Conservation (phyloP, 1,284 basidiomycete genomes). For the Amylostereum areolatum region DNA sequence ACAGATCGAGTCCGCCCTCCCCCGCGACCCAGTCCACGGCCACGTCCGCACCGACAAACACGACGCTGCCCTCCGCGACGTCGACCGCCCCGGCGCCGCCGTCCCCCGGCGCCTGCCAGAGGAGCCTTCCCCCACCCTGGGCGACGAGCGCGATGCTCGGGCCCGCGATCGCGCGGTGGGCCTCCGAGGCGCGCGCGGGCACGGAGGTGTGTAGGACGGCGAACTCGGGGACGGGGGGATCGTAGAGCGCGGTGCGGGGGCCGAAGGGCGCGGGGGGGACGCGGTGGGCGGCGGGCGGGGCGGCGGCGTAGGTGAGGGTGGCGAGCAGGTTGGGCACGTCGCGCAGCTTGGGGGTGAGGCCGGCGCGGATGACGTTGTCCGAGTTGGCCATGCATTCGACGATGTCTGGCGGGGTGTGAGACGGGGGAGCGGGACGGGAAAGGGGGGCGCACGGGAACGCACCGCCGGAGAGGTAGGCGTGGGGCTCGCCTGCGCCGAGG, state of each 20-base stretch:
- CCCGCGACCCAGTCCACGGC: conserved; percentile 41
- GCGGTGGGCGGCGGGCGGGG: conserved; percentile 63
- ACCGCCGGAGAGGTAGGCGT: conserved; percentile 95
- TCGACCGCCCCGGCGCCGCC: conserved; percentile 32
- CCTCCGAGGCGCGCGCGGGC: conserved; percentile 38
- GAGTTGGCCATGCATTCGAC: conserved; percentile 98
- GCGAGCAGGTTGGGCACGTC: conserved; percentile 88
- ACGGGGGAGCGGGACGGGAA: not conserved
- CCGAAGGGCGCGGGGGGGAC: conserved; percentile 37
- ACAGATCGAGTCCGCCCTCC: conserved; percentile 46
- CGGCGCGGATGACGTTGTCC: conserved; percentile 98
- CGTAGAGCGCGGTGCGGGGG: conserved; percentile 58
- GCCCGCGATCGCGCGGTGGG: conserved; percentile 63
- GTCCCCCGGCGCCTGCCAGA: conserved; percentile 26
- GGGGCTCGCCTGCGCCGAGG: conserved; percentile 93
- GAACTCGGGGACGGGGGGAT: conserved; percentile 95
- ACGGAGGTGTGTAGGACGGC: conserved; percentile 71
- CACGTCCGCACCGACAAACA: conserved; percentile 79
- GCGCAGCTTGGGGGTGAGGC: conserved; percentile 93
- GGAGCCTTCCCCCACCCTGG: conserved; percentile 57
- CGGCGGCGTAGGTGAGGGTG: conserved; percentile 83
- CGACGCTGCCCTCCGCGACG: conserved; percentile 67
- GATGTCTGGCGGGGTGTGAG: conserved; percentile 58
- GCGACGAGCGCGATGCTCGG: conserved; percentile 84
- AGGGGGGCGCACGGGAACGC: conserved; percentile 16